Conservation (phyloP, 495 filamentous ascomycete species). For the Thozetella sp. region DNA sequence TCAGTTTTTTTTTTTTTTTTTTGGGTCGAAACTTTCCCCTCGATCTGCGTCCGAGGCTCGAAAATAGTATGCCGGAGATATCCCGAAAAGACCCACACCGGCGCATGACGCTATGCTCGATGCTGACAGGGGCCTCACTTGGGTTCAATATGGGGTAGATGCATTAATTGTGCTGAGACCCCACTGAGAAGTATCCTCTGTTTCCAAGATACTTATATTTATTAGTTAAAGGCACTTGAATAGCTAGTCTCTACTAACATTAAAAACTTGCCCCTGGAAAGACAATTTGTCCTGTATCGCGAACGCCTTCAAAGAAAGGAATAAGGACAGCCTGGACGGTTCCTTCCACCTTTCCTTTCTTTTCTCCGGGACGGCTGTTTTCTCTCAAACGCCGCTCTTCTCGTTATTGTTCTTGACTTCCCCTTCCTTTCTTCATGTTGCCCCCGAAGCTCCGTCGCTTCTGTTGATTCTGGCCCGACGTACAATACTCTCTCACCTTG, state of each 20-base stretch:
- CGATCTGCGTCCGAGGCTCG: not conserved
- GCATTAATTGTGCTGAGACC: too few species aligned
- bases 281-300: conserved; percentile 3
- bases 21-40: conserved; percentile 15
- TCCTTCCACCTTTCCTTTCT: too few species aligned
- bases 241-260: conserved; percentile 1
- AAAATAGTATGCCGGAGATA: not conserved
- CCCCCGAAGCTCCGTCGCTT: too few species aligned
- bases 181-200: not conserved
- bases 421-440: too few species aligned
- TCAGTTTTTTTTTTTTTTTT: conserved; percentile 14
- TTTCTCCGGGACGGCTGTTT: not conserved
- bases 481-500: too few species aligned
- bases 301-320: not conserved
- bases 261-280: not conserved
- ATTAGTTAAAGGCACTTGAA: too few species aligned
- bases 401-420: too few species aligned
- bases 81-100: not conserved
- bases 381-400: not conserved
- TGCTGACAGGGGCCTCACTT: too few species aligned
- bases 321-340: conserved; percentile 1
- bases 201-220: not conserved
- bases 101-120: too few species aligned
- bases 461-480: too few species aligned
- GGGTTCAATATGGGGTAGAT: too few species aligned